Conservation (phyloP, 768 basidiomycete genomes). For the Lentinula boryana region DNA sequence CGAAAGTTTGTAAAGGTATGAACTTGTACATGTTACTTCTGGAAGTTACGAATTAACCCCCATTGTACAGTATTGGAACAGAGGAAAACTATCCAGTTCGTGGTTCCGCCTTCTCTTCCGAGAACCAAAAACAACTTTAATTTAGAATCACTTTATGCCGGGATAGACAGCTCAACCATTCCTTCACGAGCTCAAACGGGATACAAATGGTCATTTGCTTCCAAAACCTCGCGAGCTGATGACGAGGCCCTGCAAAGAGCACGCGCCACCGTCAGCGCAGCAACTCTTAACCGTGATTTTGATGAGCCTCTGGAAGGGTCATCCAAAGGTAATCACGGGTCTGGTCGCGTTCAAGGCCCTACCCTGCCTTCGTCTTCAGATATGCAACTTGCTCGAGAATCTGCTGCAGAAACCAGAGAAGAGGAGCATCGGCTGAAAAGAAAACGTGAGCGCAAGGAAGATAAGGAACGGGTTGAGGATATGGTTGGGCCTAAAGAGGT, state of each 20-base stretch:
- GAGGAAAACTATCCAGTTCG: conserved; percentile 64
- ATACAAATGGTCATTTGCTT: conserved; percentile 86
- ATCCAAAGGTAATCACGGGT: conserved; percentile 19
- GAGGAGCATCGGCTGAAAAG: conserved; percentile 53
- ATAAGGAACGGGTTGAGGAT: conserved; percentile 69
- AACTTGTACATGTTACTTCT: background rate
- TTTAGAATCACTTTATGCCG: conserved; percentile 52
- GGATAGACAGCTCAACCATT: conserved; percentile 48
- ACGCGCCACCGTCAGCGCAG: conserved; percentile 52
- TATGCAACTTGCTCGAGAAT: conserved; percentile 63
- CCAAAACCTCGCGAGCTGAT: conserved; percentile 57
- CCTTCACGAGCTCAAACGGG: conserved; percentile 66
- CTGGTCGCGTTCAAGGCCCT: conserved; percentile 52
- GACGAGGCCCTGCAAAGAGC: conserved; percentile 49
- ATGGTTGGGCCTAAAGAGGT: conserved; percentile 74
- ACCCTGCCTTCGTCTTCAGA: conserved; percentile 66
- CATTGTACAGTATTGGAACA: conserved; percentile 66
- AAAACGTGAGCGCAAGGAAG: conserved; percentile 61
- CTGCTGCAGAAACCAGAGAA: conserved; percentile 41
- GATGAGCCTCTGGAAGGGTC: conserved; percentile 11
- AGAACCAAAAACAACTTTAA: background rate
- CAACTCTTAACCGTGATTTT: conserved; percentile 31
- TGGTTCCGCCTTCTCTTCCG: conserved; percentile 2
- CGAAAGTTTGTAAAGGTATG: conserved; percentile 84
- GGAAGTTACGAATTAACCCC: conserved; percentile 3